Conservation (phyloP, 148 eudicot genomes). For the Salicornia ramosissima region DNA sequence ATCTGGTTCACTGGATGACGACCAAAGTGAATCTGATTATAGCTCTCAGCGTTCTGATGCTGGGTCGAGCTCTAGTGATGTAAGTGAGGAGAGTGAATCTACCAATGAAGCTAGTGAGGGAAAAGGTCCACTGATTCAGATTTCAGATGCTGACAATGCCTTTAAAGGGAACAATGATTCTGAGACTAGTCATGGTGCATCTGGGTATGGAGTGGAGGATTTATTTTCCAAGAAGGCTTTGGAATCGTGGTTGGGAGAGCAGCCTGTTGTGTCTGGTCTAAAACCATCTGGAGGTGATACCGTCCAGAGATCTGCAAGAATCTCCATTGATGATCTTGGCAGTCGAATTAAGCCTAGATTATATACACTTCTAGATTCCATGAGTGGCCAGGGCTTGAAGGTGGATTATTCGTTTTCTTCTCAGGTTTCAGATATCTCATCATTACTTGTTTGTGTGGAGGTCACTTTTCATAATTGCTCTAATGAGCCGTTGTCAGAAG, state of each 20-base stretch:
- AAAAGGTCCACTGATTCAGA: slow-evolving; percentile 53
- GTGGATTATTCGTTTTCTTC: slow-evolving; percentile 71
- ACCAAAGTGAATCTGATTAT: slow-evolving; percentile 51
- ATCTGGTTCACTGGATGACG: slow-evolving; percentile 66
- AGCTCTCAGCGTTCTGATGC: slow-evolving; percentile 56
- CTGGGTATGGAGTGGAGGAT: slow-evolving; percentile 49
- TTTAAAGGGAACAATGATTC: slow-evolving; percentile 27
- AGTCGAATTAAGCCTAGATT: slow-evolving; percentile 63
- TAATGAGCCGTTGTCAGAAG: slow-evolving; percentile 49
- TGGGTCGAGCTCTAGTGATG: slow-evolving; percentile 38
- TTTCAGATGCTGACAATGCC: slow-evolving; percentile 54
- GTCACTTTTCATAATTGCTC: slow-evolving; percentile 69
- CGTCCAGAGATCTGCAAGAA: slow-evolving; percentile 57
- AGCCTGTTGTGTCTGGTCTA: slow-evolving; percentile 34
- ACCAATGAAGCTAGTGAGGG: slow-evolving; percentile 33
- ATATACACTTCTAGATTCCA: slow-evolving; percentile 64
- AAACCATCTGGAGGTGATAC: slow-evolving; percentile 37
- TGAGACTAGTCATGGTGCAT: slow-evolving; percentile 23
- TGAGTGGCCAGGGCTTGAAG: slow-evolving; percentile 74
- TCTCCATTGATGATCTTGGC: slow-evolving; percentile 60
- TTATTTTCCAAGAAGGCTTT: slow-evolving; percentile 64
- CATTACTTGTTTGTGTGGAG: slow-evolving; percentile 62
- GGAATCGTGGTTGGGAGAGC: slow-evolving; percentile 89
- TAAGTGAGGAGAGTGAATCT: slow-evolving; percentile 40
- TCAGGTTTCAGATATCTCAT: slow-evolving; percentile 59